Conservation (phyloP, 208 protist species). For the Wallacemonas sp. region DNA sequence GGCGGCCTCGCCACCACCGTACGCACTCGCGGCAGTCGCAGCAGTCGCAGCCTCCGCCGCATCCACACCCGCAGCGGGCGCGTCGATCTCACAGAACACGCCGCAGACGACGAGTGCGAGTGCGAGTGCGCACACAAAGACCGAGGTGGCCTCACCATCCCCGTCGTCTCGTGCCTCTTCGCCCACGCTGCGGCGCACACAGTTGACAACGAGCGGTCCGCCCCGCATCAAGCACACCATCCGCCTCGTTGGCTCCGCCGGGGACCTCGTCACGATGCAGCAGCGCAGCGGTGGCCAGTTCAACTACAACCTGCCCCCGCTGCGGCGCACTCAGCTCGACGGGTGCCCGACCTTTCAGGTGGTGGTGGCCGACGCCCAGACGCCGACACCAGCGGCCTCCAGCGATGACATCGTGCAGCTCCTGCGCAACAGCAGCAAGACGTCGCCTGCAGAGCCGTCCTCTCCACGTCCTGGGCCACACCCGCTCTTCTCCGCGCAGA, state of each 20-base stretch:
- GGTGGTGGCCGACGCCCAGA: not conserved
- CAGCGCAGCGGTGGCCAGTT: slow-evolving; percentile 6
- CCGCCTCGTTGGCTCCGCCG: slow-evolving; percentile 14
- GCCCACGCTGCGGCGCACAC: not conserved
- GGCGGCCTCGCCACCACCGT: too few species aligned
- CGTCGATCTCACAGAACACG: slow-evolving; percentile 1
- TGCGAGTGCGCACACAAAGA: too few species aligned
- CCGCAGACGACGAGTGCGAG: too few species aligned
- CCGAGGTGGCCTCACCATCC: too few species aligned
- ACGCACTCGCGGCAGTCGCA: too few species aligned
- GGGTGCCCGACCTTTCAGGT: too few species aligned
- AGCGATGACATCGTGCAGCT: not conserved
- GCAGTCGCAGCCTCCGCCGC: too few species aligned
- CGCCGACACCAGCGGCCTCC: not conserved
- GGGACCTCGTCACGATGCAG: slow-evolving; percentile 12
- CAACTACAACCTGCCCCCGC: not conserved
- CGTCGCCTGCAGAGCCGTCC: not conserved
- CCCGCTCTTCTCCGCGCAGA: not conserved
- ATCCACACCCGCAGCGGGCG: too few species aligned
- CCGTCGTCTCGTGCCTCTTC: too few species aligned
- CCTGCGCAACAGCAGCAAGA: not conserved
- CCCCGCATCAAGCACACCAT: slow-evolving; percentile 6
- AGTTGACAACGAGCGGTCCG: not conserved
- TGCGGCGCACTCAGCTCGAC: not conserved
- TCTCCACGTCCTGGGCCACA: too few species aligned